Evolutionary conservation across 768 basidiomycete species (phyloP).

Genomic region (Pisolithus microcarpus): DNA sequence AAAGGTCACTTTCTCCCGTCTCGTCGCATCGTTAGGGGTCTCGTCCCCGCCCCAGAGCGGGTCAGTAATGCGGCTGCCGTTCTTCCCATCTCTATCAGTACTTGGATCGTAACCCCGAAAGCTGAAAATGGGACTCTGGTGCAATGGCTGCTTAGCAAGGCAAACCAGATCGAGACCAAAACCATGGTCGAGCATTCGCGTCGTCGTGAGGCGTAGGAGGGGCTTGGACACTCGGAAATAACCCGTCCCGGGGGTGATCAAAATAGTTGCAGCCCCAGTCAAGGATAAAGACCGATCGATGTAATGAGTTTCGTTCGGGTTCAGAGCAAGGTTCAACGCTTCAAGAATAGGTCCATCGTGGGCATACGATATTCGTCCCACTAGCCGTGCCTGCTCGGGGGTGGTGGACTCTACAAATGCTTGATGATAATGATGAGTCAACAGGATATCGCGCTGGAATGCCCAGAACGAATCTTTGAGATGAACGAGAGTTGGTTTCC

Average conservation of each 20-base stretch:
- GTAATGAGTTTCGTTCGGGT: conserved; percentile 90
- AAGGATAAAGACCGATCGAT: conserved; percentile 89
- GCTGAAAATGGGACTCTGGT: conserved; percentile 89
- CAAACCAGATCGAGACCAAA: conserved; percentile 84
- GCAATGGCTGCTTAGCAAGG: conserved; percentile 85
- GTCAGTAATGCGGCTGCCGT: conserved; percentile 46
- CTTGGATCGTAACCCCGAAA: conserved; percentile 66
- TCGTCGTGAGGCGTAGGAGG: conserved; percentile 85
- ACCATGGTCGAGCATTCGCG: conserved; percentile 89
- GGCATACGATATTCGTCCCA: conserved; percentile 76
- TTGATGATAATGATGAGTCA: conserved; percentile 84
- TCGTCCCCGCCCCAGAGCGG: conserved; percentile 73
- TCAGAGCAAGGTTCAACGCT: conserved; percentile 86
- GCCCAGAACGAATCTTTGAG: conserved; percentile 87
- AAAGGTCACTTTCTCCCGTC: conserved; percentile 48
- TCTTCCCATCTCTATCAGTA: conserved; percentile 41
- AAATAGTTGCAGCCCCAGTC: conserved; percentile 75
- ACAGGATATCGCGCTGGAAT: conserved; percentile 85
- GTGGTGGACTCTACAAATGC: conserved; percentile 44
- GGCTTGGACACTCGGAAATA: conserved; percentile 90
- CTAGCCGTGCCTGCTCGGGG: conserved; percentile 52
- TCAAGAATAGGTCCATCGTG: conserved; percentile 96
- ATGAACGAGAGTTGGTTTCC: conserved; percentile 79
- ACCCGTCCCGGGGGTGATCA: conserved; percentile 91
- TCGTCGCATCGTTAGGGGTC: conserved; percentile 28